Percentiles rank a stretch among this genome's conserved stretches.
These are phyloP conservation scores for Coniochaeta sp. DNA, from an alignment of 2,329 filamentous ascomycete species.

Conservation along the genomic window DNA sequence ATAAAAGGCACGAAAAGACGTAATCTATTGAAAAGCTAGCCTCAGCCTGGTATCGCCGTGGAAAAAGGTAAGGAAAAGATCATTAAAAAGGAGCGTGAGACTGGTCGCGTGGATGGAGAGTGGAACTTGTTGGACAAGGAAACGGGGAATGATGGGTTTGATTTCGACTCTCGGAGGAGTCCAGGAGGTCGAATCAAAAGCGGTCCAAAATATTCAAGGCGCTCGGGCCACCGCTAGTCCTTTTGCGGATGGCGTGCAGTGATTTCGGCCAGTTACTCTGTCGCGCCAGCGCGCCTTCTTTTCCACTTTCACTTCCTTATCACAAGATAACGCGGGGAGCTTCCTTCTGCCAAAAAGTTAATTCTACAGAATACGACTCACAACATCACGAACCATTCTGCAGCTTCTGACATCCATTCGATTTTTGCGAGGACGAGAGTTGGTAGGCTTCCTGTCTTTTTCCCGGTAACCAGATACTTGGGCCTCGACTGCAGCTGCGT, in stretches of 20 bases:
- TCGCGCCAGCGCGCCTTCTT: neutral
- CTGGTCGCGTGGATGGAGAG: neutral
- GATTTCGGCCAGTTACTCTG: neutral
- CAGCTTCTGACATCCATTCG: no score
- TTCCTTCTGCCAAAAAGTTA: no score
- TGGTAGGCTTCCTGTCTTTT: no score
- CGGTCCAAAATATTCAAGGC: conserved; percentile 5
- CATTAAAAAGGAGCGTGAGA: conserved; percentile 5
- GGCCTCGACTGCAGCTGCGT: no score
- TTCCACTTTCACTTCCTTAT: neutral
- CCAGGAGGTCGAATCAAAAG: conserved; percentile 5
- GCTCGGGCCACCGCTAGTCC: conserved; percentile 1
- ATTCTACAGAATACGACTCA: no score
- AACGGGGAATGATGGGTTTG: neutral
- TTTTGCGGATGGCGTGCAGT: neutral
- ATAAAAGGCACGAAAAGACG: neutral
- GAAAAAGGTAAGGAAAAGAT: neutral
- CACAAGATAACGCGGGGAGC: neutral
- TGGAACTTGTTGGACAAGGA: neutral
- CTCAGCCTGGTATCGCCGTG: neutral
- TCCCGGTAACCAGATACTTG: no score
- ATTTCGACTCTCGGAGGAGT: conserved; percentile 5
- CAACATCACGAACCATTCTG: no score
- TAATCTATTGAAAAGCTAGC: neutral
- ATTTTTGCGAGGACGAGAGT: no score